These are phyloP conservation scores for Aspergillus calidoustus DNA, from an alignment of 2,329 filamentous ascomycete genomes.

Conservation along the genomic window DNA sequence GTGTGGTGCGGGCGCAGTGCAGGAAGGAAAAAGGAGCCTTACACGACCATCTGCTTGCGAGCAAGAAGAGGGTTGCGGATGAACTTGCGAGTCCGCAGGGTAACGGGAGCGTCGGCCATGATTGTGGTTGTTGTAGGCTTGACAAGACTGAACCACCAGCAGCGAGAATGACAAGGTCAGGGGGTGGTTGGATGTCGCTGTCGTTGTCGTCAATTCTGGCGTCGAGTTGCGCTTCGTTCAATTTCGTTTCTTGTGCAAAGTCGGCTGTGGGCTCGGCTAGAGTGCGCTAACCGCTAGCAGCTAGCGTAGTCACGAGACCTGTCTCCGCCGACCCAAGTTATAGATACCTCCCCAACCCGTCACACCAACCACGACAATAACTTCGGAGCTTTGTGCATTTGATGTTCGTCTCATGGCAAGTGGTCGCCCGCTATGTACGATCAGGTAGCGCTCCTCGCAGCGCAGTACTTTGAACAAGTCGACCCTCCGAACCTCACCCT, in stretches of 20 bases:
- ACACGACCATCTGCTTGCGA: conserved; percentile 99
- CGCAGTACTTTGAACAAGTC: conserved; percentile 81
- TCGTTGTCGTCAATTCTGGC: conserved; percentile 35
- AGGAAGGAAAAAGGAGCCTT: conserved; percentile 56
- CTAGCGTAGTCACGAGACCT: conserved; percentile 9
- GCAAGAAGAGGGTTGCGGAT: conserved; percentile 99
- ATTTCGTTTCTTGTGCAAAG: conserved; percentile 40
- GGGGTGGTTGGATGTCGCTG: conserved; percentile 33
- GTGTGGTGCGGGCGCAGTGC: conserved; percentile 13
- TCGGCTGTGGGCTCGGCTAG: conserved; percentile 49
- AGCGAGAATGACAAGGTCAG: conserved; percentile 31
- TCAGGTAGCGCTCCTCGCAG: conserved; percentile 45
- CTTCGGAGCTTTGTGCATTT: background rate
- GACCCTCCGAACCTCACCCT: conserved; percentile 63
- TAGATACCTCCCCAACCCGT: background rate
- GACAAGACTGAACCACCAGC: conserved; percentile 40
- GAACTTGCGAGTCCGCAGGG: conserved; percentile 99
- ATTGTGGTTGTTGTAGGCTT: conserved; percentile 56
- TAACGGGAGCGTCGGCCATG: conserved; percentile 84
- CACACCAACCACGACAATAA: background rate
- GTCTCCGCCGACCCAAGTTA: background rate
- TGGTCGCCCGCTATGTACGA: conserved; percentile 17
- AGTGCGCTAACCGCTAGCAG: conserved; percentile 36
- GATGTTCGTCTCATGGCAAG: background rate
- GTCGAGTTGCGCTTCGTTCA: conserved; percentile 37